These are phyloP conservation scores for Syncephalis fuscata DNA, from an alignment of 371 early-diverging fungal genomes.

Conservation along the genomic window DNA sequence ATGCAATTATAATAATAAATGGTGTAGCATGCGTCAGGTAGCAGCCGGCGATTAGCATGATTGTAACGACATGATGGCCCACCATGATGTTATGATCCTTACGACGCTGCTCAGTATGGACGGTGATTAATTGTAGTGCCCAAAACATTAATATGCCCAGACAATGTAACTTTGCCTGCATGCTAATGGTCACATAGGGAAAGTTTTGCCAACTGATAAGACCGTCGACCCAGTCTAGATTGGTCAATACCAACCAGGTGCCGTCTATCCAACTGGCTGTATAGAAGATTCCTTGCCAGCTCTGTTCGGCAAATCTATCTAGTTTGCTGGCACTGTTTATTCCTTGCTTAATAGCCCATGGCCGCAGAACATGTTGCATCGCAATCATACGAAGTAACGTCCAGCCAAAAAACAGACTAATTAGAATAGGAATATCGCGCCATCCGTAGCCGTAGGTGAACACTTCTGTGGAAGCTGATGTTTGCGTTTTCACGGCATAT, in stretches of 20 bases:
- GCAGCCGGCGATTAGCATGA: conserved; percentile 39
- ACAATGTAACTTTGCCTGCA: conserved; percentile 46
- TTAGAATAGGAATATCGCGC: too few relatives aligned
- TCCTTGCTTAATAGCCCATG: neutral
- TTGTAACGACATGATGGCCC: conserved; percentile 64
- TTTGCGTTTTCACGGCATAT: too few relatives aligned
- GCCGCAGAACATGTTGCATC: neutral
- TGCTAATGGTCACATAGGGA: neutral
- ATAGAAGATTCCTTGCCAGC: neutral
- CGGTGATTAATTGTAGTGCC: conserved; percentile 50
- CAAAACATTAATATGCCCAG: conserved; percentile 61
- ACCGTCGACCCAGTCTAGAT: too few relatives aligned
- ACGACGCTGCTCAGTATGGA: conserved; percentile 61
- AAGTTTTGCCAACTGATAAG: neutral
- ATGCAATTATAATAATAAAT: conserved; percentile 61
- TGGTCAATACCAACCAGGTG: neutral
- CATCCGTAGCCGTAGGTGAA: too few relatives aligned
- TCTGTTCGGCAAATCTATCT: neutral
- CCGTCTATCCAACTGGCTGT: neutral
- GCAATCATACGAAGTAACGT: neutral
- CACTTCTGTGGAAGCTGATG: too few relatives aligned
- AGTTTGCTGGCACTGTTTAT: neutral
- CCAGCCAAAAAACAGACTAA: too few relatives aligned
- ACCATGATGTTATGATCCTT: conserved; percentile 65
- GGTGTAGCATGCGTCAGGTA: conserved; percentile 56